A percentile compares a stretch with the other conserved stretches of the same genome.
phyloP scores from a whole-genome alignment of 2,329 filamentous ascomycete species.

The Macrophomina tecta region DNA sequence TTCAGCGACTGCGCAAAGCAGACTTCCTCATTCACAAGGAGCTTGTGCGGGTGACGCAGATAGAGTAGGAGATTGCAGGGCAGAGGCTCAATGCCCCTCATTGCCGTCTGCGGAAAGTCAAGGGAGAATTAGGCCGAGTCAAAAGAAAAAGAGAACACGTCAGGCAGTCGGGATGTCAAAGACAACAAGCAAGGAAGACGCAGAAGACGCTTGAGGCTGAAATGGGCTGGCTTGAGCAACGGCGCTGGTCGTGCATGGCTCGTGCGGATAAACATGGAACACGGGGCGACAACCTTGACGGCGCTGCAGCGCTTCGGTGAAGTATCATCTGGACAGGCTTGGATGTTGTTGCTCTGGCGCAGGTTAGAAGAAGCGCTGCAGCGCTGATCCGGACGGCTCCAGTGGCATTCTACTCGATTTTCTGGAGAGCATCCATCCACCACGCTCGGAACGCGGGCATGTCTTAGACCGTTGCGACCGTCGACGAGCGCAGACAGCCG shows the following conservation, averaged over 20 bases:
- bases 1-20: neutral
- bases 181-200: slow-evolving; percentile 13
- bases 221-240: slow-evolving; percentile 6
- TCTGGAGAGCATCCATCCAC: neutral
- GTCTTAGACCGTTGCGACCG: neutral
- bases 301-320: neutral
- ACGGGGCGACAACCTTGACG: neutral
- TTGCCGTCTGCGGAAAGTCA: slow-evolving; percentile 24
- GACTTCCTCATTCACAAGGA: neutral
- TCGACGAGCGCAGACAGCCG: slow-evolving; percentile 2
- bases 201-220: slow-evolving; percentile 6
- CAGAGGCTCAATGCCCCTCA: slow-evolving; percentile 8
- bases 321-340: neutral
- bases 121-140: neutral
- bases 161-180: neutral
- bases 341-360: neutral
- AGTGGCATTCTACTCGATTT: neutral
- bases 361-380: neutral
- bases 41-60: neutral
- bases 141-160: slow-evolving; percentile 15
- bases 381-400: neutral
- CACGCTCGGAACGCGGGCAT: neutral
- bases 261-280: neutral
- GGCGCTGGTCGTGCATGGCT: slow-evolving; percentile 2
- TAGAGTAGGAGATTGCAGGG: slow-evolving; percentile 24